Evolutionary conservation across 805 yeast genomes (phyloP), one percentile per base, ranked within the genome.

Genomic region (Sugiyamaella chiloensis): DNA sequence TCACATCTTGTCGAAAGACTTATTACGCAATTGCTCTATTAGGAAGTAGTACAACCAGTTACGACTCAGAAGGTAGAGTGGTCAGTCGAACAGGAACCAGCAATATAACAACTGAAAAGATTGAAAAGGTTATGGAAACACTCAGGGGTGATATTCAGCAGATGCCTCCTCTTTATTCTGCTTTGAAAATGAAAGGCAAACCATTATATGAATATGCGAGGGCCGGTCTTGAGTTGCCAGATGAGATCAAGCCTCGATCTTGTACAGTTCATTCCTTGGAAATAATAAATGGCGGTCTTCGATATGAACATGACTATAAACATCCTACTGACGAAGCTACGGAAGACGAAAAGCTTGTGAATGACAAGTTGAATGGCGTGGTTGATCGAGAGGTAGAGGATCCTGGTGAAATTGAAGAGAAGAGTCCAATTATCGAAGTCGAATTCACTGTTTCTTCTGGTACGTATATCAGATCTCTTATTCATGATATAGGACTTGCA

Each of bases 191-290:
- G 81, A 83, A 88, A 61, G 99, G 99, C 14, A 88, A 83, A 67
- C 95, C 96, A 2, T 69, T 95, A 41, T 89, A 95, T 62, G 96
- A 91, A 59, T 93, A 93, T 63, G 99, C 99, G 1, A 75, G 99
- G 53, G 79, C 85, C 53, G 95, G 95, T 0, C 70, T 77, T 21
- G 91, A 96, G 0, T 72, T 93, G 17, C 99, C 99, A 0, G 75
- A 79, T 42, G 77, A 83, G n/a, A 87, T 95, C 44, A 81, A 85
- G 58, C 76, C 86, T 1, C 75, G 99, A 55, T 78, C 79, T 24
- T 88, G 88, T 11, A 73, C 71, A 24, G 75, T 93, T 2, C 66
- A 70, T 55, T 75, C 73, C 30, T 59, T 88, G 35, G 71, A 73
- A 8, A 66, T 90, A 0, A 68, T 70, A 35, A 70, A 70, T 7